Evolutionary conservation across 495 filamentous ascomycete species (phyloP).

Genomic region (Aspergillus ostianus): DNA sequence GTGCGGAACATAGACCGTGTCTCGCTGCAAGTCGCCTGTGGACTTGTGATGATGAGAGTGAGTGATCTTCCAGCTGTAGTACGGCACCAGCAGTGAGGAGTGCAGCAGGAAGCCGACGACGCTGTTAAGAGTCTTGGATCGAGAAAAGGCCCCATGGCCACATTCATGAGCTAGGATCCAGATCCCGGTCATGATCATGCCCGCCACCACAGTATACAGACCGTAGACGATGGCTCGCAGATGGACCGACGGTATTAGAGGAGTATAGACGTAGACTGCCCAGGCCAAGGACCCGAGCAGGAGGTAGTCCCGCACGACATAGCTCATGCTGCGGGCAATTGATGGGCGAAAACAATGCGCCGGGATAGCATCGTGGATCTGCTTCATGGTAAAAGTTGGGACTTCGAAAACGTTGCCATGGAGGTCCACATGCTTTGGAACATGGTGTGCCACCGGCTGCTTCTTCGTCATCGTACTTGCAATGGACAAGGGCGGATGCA

Average conservation of each 20-base stretch:
- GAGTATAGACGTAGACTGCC: neutral
- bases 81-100: slow-evolving; percentile 63
- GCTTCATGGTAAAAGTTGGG: neutral
- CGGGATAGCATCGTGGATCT: slow-evolving; percentile 63
- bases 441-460: neutral
- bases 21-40: slow-evolving; percentile 55
- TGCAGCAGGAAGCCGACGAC: slow-evolving; percentile 63
- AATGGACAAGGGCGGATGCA: neutral
- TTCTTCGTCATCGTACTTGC: neutral
- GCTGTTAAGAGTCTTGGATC: slow-evolving; percentile 56
- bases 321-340: slow-evolving; percentile 61
- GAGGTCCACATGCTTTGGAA: neutral
- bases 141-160: slow-evolving; percentile 72
- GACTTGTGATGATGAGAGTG: slow-evolving; percentile 67
- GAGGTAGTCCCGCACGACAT: slow-evolving; percentile 40
- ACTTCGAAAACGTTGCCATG: neutral
- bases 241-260: neutral
- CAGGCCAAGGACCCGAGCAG: neutral
- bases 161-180: slow-evolving; percentile 88
- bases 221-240: slow-evolving; percentile 53
- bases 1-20: slow-evolving; percentile 54
- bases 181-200: slow-evolving; percentile 72
- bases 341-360: slow-evolving; percentile 69
- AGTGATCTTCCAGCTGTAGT: slow-evolving; percentile 72
- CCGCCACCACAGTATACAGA: slow-evolving; percentile 62